Evolutionary conservation across 257 asterid genomes (phyloP).

Genomic region (Solanum boliviense): DNA sequence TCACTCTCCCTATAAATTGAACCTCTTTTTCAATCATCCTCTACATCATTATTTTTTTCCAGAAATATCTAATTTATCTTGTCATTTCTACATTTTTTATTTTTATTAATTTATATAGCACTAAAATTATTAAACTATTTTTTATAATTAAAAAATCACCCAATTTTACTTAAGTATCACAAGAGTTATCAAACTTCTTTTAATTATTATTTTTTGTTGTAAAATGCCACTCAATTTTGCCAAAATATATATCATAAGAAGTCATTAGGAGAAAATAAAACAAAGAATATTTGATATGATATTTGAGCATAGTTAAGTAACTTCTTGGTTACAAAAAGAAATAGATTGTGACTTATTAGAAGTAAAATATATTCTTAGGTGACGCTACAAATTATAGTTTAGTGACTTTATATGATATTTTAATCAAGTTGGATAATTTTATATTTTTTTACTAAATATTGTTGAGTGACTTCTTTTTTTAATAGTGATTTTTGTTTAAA

Average conservation of each 20-base stretch:
- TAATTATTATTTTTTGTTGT: too few species aligned
- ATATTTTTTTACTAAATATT: background rate
- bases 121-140: background rate
- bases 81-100: background rate
- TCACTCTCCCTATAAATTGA: too few species aligned
- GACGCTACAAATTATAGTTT: background rate
- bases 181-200: background rate
- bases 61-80: too few species aligned
- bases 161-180: background rate
- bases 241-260: background rate
- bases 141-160: background rate
- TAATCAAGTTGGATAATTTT: background rate
- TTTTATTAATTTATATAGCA: background rate
- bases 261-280: background rate
- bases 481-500: background rate
- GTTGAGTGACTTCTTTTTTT: background rate
- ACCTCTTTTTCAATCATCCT: background rate
- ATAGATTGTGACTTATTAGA: background rate
- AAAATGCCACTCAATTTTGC: background rate
- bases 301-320: background rate
- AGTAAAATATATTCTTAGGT: background rate
- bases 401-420: background rate
- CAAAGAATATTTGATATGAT: background rate
- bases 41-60: too few species aligned
- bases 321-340: background rate